Evolutionary conservation across 2,329 filamentous ascomycete genomes (phyloP), one percentile per base, ranked within the genome.

Genomic region (Amauroascus niger): DNA sequence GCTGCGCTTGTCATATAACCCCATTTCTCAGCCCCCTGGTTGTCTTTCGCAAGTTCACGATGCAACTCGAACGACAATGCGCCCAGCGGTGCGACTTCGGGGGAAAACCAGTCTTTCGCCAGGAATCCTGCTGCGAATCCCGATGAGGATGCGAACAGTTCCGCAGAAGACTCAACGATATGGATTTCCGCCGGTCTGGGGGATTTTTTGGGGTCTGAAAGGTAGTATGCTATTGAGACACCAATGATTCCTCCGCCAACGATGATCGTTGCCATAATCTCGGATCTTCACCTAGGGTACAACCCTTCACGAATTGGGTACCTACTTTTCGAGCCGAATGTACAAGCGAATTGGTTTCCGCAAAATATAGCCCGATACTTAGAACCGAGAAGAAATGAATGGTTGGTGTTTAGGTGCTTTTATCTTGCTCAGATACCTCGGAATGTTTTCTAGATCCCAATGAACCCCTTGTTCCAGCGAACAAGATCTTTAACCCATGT

Each of bases 111-210:
- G 65, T 90, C 83, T 32, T 74, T 75, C 0, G 86, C 86, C 7
- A 90, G 64, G 62, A 90, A 91, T 0, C 87, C 86, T 16, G 78
- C 87, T 0, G 86, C 84, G 59, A 79, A 82, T 1, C 87, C 86
- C 1, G 84, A 89, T 0, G 87, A 86, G 28, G 83, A 87, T 9
- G 80, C 77, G 67, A 90, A 88, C 30, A 90, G 75, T 57, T 80
- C 65, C 0, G 74, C 66, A 3, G 77, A 77, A 5, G 78, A 71
- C 61, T 84, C 81, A 37, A 84, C 58, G 20, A 84, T 68, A 57
- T 81, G 78, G 50, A 84, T 80, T 30, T 72, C 69, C 5, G 60
- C 54, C 28, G 59, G 45, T 28, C 59, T 47, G 33, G 49, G 30
- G 4, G 55, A 56, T 3, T 37, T 33, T 18, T 70, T 60, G 3